A percentile compares a stretch with the other conserved stretches of the same genome.
phyloP scores from a whole-genome alignment of 495 filamentous ascomycete genomes.

The Peziza echinospora region DNA sequence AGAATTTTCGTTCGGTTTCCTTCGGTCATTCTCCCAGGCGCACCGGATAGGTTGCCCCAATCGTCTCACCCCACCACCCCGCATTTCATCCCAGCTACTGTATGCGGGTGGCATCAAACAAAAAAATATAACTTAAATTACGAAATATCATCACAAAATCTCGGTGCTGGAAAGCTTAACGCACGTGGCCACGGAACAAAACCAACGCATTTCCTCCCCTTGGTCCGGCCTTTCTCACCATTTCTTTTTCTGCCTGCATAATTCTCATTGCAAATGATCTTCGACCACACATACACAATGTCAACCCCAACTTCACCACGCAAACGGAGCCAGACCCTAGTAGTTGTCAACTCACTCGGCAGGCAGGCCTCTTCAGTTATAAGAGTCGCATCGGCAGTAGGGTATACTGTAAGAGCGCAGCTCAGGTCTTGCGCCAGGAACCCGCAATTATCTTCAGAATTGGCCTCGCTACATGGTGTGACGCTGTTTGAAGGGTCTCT shows the following conservation, averaged over 20 bases:
- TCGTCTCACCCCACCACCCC: too few relatives aligned
- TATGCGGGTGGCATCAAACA: too few relatives aligned
- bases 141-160: too few relatives aligned
- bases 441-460: conserved; percentile 38
- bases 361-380: conserved; percentile 86
- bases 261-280: background rate
- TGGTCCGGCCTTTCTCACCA: too few relatives aligned
- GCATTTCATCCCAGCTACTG: too few relatives aligned
- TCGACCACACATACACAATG: background rate
- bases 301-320: background rate
- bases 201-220: too few relatives aligned
- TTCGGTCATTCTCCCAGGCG: too few relatives aligned
- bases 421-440: conserved; percentile 42
- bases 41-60: too few relatives aligned
- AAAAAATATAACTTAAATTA: too few relatives aligned
- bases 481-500: conserved; percentile 61
- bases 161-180: too few relatives aligned
- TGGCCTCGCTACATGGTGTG: conserved; percentile 60
- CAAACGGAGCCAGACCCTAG: conserved; percentile 38
- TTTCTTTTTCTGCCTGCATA: background rate
- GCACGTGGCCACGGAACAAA: too few relatives aligned
- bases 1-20: too few relatives aligned
- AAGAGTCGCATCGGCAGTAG: conserved; percentile 74
- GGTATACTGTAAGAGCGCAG: conserved; percentile 77
- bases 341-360: conserved; percentile 78